phyloP scores from a whole-genome alignment of 345 rosid genomes.

The Durio zibethinus region DNA sequence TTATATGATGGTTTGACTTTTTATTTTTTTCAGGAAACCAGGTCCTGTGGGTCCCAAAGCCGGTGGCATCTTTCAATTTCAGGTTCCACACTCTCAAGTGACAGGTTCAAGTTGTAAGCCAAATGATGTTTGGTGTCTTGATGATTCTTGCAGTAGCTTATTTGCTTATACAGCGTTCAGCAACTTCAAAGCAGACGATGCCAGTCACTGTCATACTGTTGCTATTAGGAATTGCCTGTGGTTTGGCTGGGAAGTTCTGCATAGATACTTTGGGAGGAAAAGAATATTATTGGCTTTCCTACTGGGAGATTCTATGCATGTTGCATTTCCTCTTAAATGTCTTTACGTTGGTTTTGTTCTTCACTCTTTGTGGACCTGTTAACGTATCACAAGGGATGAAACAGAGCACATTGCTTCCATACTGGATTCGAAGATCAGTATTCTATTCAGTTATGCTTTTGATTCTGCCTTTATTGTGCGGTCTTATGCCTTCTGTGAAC shows the following conservation, averaged over 20 bases:
- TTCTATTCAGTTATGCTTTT: slow-evolving; percentile 40
- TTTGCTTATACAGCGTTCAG: slow-evolving; percentile 62
- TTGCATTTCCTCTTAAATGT: slow-evolving; percentile 57
- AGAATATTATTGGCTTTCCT: slow-evolving; percentile 63
- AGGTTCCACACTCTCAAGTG: slow-evolving; percentile 48
- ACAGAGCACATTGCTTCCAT: slow-evolving; percentile 36
- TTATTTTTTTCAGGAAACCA: slow-evolving; percentile 38
- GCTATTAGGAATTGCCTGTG: slow-evolving; percentile 65
- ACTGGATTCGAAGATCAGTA: slow-evolving; percentile 53
- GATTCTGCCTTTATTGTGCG: slow-evolving; percentile 59
- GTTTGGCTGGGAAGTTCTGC: slow-evolving; percentile 72
- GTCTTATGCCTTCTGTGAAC: slow-evolving; percentile 72
- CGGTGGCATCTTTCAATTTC: slow-evolving; percentile 47
- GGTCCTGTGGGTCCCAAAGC: slow-evolving; percentile 67
- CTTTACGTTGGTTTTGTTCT: slow-evolving; percentile 41
- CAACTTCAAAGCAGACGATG: slow-evolving; percentile 57
- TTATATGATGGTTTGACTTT: neutral
- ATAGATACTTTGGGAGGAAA: slow-evolving; percentile 81
- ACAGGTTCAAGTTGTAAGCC: slow-evolving; percentile 54
- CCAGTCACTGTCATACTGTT: slow-evolving; percentile 66
- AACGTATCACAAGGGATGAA: slow-evolving; percentile 23
- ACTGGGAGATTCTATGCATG: slow-evolving; percentile 70
- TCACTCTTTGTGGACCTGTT: slow-evolving; percentile 54
- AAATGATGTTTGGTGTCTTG: slow-evolving; percentile 60
- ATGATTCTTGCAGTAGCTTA: slow-evolving; percentile 54